Conservation (phyloP, 1,284 basidiomycete genomes). For the Butyriboletus appendiculatus region DNA sequence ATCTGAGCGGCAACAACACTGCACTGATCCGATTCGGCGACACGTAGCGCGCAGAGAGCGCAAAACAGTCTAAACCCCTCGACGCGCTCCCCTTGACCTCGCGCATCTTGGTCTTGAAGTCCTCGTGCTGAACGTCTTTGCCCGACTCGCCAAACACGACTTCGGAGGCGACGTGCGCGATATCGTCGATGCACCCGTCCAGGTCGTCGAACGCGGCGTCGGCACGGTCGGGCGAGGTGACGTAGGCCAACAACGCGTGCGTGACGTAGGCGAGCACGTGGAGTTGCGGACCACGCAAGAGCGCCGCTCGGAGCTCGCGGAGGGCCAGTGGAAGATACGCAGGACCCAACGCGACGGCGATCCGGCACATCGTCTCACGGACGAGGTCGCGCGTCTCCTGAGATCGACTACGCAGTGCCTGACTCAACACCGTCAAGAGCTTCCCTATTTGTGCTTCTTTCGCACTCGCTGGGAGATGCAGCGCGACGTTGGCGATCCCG, state of each 20-base stretch:
- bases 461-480: conserved; percentile 72
- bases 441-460: conserved; percentile 78
- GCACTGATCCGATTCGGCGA: conserved; percentile 76
- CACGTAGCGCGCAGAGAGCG: conserved; percentile 75
- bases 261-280: conserved; percentile 89
- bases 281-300: conserved; percentile 91
- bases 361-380: conserved; percentile 84
- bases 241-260: conserved; percentile 82
- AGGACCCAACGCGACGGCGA: conserved; percentile 76
- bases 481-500: conserved; percentile 86
- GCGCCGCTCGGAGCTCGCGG: conserved; percentile 80
- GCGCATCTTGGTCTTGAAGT: conserved; percentile 93
- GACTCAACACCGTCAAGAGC: conserved; percentile 83
- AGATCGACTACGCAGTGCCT: conserved; percentile 89
- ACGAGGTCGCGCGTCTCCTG: conserved; percentile 93
- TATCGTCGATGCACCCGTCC: conserved; percentile 77
- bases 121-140: conserved; percentile 87
- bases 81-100: conserved; percentile 83
- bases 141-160: conserved; percentile 95
- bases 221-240: conserved; percentile 64
- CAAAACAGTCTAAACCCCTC: conserved; percentile 84
- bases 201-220: conserved; percentile 56
- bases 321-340: conserved; percentile 75
- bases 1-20: conserved; percentile 80
- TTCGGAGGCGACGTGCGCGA: conserved; percentile 84